Base-by-base conservation (phyloP, 78 protist genomes). In the Pigoraptor vietnamica region DNA sequence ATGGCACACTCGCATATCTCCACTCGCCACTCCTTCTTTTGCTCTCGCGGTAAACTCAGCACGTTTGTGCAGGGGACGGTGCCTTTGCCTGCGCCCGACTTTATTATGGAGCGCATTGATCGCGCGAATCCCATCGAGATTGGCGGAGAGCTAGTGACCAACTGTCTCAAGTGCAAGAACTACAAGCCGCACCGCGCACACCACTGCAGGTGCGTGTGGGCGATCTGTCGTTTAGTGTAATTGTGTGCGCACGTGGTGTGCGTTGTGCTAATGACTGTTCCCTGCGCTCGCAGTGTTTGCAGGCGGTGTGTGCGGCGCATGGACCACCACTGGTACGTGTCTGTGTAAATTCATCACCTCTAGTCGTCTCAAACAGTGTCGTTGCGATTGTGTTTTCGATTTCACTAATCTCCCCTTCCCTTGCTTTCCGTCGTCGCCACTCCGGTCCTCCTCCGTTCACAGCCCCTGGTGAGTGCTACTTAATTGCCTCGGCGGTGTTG, bases 261-360 rank as follows among this genome's bases (percentile, higher is more conserved):
- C 67, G 67, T 48, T 48, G 67, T 48, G 67, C 67, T 48, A 48
- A 48, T 48, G 67, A 21, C 29, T 48, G 67, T 48, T 48, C 14
- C 14, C 14, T 14, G 67, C 29, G 14, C 14, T 48, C 67, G n/a
- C 67, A 79, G 84, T 83, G 88, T 83, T 1, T 83, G 88, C 38
- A 6, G 23, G 38, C 88, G 88, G 38, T 83, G 88, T 34, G 88
- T 83, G 35, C 88, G 88, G 25, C 9, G 25, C 1, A 83, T 83
- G 88, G 88, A 83, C 25, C 88, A 83, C 38, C 88, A 83, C 38
- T 83, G 88, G 88, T 83, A 35, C 23, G 84, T 79, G 1, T 79
- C 1, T 79, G 21, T 79, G 21, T 25, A 2, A 79, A 25, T 25
- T 1, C 34, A 2, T 25, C 32, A 19, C 35, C 10, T 25, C 6